Base-by-base conservation (phyloP, 2,329 filamentous ascomycete species). In the Cercospora zeina region DNA sequence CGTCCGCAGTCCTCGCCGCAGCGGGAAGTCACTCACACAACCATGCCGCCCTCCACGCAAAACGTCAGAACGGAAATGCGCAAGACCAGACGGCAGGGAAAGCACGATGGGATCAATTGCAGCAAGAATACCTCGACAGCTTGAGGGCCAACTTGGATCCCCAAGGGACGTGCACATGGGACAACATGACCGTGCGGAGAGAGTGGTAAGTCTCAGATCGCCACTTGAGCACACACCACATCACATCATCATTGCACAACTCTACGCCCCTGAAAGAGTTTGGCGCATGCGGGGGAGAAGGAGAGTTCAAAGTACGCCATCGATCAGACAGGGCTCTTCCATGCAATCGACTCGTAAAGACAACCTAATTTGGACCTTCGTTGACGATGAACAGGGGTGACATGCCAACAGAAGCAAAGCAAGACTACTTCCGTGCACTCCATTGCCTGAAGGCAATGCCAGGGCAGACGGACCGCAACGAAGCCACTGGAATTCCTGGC, bases 361-460 rank as follows among this genome's bases (percentile, higher is more conserved):
- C 24, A 27, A 31, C 24, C 47, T 51, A 51, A 51, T 33, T 31
- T 51, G 8, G n/a, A 31, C 47, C 14, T 51, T 51, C 24, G 6
- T 27, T 27, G 24, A 27, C 6, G 24, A 27, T 27, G 24, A 19
- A 31, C 55, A 68, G 67, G 67, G 66, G 67, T 30, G 62, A 65
- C 19, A 62, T 67, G 65, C 54, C 42, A n/a, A 21, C n/a, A 4
- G 54, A 59, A 3, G 62, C 57, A 8, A 61, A 62, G n/a, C 50
- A 61, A 47, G 61, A 65, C 27, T 69, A 66, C 54, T 31, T 67
- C 21, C 30, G 56, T 6, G 67, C 67, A 14, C 24, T 69, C 3
- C 34, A 60, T 10, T 70, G 69, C 54, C 39, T 71, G 33, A 65
- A 65, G 34, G 39, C 54, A n/a, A 60, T 49, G 10, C 68, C 67